These are phyloP conservation scores for Mangifera indica DNA, from an alignment of 345 rosid genomes.

Conservation along the genomic window DNA sequence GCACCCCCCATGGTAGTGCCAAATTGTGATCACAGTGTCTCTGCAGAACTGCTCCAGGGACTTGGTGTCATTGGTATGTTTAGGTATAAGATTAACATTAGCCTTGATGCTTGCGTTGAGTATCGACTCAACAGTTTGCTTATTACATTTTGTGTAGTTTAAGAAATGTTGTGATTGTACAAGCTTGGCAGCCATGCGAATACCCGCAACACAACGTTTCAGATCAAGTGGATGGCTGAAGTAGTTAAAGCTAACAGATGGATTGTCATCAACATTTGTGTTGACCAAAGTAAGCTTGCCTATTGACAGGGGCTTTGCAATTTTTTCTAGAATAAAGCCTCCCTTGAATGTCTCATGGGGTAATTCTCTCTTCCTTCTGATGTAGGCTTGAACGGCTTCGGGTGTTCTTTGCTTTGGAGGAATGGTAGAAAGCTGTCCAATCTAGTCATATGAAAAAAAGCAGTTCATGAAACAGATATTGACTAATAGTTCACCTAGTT, in stretches of 20 bases:
- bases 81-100: constrained; percentile 79
- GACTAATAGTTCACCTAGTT: no score
- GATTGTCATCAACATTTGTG: constrained; percentile 77
- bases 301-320: constrained; percentile 61
- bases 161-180: constrained; percentile 63
- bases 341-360: constrained; percentile 85
- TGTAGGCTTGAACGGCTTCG: constrained; percentile 59
- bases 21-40: constrained; percentile 90
- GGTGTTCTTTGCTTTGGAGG: constrained; percentile 70
- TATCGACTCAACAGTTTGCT: constrained; percentile 51
- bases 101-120: constrained; percentile 72
- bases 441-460: constrained; percentile 29
- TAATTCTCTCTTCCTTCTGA: constrained; percentile 46
- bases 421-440: constrained; percentile 73
- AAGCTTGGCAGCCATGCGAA: constrained; percentile 56
- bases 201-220: constrained; percentile 64
- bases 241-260: constrained; percentile 87
- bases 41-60: constrained; percentile 92
- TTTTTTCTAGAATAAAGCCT: constrained; percentile 91
- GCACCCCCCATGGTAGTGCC: constrained; percentile 98
- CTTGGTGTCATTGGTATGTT: constrained; percentile 69
- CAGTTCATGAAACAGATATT: neutral
- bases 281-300: constrained; percentile 68
- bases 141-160: constrained; percentile 54
- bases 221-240: constrained; percentile 77